Base-by-base conservation (phyloP, 306 rosid species). In the Corylus avellana region DNA sequence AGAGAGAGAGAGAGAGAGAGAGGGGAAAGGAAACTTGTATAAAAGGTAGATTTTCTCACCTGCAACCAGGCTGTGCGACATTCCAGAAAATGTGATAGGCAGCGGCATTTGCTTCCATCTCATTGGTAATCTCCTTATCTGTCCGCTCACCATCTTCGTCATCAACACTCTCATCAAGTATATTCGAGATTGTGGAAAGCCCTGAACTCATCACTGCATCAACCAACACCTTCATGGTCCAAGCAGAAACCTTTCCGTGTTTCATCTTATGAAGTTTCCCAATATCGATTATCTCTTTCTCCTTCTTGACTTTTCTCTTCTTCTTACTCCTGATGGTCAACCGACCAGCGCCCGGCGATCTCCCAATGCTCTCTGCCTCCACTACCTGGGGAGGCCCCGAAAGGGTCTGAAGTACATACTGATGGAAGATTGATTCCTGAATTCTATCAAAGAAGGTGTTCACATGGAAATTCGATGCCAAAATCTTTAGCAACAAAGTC, bases 151-250 rank as follows among this genome's bases (percentile, higher is more conserved):
- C 69, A 58, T 50, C 86, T 53, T 42, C 89, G 39, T 76, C 85
- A 73, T 86, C 83, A 77, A 90, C 78, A 80, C 84, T 89, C 85
- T 86, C 88, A 25, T 94, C 97, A 17, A 92, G 75, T 47, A 87
- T 58, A 64, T 81, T 78, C 8, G 98, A 93, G 74, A 95, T 84
- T 7, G 98, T 92, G 66, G 97, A 87, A 48, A 95, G 84, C 79
- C 97, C 89, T 16, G 98, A 95, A 82, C 82, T 90, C 25, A 85
- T 71, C 82, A 93, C 91, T 53, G 94, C 98, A 70, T 96, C 98
- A 39, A 93, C 87, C 89, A 96, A 80, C 54, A 83, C 88, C 88
- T 96, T 96, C 98, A 96, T 93, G 8, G 97, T 96, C 98, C 99
- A 93, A 7, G 99, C 92, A 9, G 97, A 91, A 79, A 96, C 97